These are phyloP conservation scores for Aegilops longissima DNA, from an alignment of 176 grass and related monocot genomes.

Conservation along the genomic window DNA sequence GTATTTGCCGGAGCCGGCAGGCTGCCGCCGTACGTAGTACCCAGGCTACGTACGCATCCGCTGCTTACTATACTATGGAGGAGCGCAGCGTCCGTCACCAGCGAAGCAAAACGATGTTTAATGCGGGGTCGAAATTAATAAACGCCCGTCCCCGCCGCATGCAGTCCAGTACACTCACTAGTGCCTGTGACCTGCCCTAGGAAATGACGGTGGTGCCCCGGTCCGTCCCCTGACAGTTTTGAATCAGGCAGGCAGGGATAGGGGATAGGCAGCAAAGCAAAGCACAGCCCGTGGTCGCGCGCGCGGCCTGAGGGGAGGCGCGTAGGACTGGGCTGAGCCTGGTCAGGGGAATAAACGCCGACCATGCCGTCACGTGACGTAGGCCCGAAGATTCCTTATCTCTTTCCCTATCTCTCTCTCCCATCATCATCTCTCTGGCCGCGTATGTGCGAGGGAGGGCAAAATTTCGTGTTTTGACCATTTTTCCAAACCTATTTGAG, in stretches of 20 bases:
- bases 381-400: constrained; percentile 29
- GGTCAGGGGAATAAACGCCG: constrained; percentile 40
- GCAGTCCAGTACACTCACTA: neutral
- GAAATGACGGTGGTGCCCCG: neutral
- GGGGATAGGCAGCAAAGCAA: too few relatives aligned
- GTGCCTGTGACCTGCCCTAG: neutral
- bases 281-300: neutral
- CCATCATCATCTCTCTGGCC: neutral
- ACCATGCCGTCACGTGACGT: constrained; percentile 49
- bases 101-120: neutral
- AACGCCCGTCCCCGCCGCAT: neutral
- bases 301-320: constrained; percentile 1
- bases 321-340: neutral
- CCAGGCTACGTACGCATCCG: neutral
- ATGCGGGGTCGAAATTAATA: neutral
- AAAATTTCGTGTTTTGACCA: too few relatives aligned
- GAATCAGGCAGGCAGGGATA: neutral
- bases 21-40: neutral
- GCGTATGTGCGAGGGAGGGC: neutral
- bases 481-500: too few relatives aligned
- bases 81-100: neutral
- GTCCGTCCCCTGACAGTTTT: neutral
- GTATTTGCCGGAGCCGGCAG: neutral
- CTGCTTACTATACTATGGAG: neutral
- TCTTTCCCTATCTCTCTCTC: neutral